Evolutionary conservation across 257 asterid genomes (phyloP).

Genomic region (Marsdenia floribunda): DNA sequence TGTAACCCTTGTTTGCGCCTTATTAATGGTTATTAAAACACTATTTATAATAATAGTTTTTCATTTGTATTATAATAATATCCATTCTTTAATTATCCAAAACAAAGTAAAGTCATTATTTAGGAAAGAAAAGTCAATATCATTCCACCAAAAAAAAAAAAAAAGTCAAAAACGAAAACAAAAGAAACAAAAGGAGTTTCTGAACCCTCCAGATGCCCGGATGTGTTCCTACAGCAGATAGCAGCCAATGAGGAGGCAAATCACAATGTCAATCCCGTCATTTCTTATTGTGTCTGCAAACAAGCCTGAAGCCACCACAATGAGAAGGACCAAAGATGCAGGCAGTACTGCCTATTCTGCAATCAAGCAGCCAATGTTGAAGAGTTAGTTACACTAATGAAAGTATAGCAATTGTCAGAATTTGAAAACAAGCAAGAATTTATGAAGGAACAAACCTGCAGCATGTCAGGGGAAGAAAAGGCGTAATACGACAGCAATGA

Average conservation of each 20-base stretch:
- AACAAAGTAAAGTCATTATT: no score
- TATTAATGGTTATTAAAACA: no score
- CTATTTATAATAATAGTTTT: no score
- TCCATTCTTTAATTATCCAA: no score
- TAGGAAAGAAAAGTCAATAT: no score
- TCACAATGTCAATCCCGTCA: conserved; percentile 30
- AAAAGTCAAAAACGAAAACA: no score
- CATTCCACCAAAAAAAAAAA: no score
- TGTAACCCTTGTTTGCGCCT: no score
- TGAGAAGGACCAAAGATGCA: conserved; percentile 58
- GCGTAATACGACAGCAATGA: conserved; percentile 54
- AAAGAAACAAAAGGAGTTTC: conserved; percentile 81
- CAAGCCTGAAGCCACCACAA: conserved; percentile 68
- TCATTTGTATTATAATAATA: no score
- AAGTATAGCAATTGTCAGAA: background rate
- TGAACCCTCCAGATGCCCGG: conserved; percentile 86
- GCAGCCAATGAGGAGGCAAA: conserved; percentile 65
- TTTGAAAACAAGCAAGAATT: background rate
- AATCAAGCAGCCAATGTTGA: background rate
- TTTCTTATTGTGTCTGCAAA: conserved; percentile 46
- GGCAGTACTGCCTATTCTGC: conserved; percentile 94
- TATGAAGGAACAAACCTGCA: conserved; percentile 54
- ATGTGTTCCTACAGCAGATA: conserved; percentile 91
- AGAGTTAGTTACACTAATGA: background rate
- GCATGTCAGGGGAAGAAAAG: conserved; percentile 61